Conservation (phyloP, 1,139 yeast genomes). For the Nakaseomyces sp. region DNA sequence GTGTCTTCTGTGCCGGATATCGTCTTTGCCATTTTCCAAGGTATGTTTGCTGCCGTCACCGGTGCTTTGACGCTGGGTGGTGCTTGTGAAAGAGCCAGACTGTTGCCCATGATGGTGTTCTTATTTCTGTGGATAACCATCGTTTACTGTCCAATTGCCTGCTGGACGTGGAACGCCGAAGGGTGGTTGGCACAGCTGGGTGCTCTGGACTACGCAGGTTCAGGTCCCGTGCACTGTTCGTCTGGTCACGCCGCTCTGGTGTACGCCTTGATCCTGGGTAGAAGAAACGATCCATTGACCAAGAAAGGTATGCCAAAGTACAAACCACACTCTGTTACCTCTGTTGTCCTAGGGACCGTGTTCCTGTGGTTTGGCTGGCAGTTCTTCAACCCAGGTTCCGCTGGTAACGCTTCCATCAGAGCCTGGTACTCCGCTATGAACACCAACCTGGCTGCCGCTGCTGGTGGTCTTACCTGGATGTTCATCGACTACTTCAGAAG, state of each 20-base stretch:
- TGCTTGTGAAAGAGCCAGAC: conserved; percentile 94
- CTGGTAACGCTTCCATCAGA: conserved; percentile 84
- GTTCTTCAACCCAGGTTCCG: conserved; percentile 96
- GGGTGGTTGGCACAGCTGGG: conserved; percentile 87
- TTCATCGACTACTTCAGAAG: conserved; percentile 80
- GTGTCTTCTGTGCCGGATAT: conserved; percentile 72
- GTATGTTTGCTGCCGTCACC: conserved; percentile 90
- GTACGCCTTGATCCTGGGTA: conserved; percentile 83
- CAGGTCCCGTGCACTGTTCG: conserved; percentile 94
- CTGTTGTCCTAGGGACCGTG: conserved; percentile 87
- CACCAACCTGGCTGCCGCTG: conserved; percentile 87
- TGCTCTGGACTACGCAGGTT: conserved; percentile 92
- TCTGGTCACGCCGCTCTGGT: conserved; percentile 94
- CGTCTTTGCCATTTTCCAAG: conserved; percentile 81
- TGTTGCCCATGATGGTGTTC: conserved; percentile 93
- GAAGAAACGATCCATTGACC: conserved; percentile 77
- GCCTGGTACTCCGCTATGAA: conserved; percentile 90
- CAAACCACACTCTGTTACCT: conserved; percentile 84
- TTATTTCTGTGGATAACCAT: conserved; percentile 91
- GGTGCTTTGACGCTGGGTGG: conserved; percentile 94
- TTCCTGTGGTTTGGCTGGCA: conserved; percentile 98
- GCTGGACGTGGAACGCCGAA: conserved; percentile 91
- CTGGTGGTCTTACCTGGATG: conserved; percentile 93
- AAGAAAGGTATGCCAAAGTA: conserved; percentile 68
- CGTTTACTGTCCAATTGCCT: conserved; percentile 89